Evolutionary conservation across 2,329 filamentous ascomycete genomes (phyloP), one percentile per base, ranked within the genome.

Genomic region (Polychaeton citri): DNA sequence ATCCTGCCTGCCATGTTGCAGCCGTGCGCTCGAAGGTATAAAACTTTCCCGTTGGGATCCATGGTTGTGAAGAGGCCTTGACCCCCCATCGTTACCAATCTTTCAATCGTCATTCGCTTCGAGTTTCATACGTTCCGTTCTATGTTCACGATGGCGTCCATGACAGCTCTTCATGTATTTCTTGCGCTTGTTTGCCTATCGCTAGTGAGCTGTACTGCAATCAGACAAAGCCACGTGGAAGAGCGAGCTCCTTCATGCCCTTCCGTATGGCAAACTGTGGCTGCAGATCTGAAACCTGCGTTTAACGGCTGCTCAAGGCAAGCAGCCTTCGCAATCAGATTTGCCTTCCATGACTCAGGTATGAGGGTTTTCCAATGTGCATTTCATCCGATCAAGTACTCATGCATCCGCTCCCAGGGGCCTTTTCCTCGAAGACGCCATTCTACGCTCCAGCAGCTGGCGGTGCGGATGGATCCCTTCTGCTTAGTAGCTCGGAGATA

Each of bases 381-480:
- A 3, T 5, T 4, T 16, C 6, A n/a, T 15, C 21, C 7, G 18
- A 32, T 6, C 26, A 34, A 13, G 21, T 18, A 18, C 19, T 19
- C 12, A 28, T 15, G 12, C 7, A 4, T 15, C 24, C 3, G 15
- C 15, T 15, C 5, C 15, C 44, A n/a, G 44, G 45, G 2, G 34
- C 43, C 9, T 50, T 43, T 33, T 48, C 45, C 6, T 36, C 37
- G 15, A 46, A 43, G 21, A 32, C 42, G 5, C 43, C 43, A 3
- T 37, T 38, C 20, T 44, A 47, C 16, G 37, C 43, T 49, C 58
- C 48, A 2, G 49, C 47, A 5, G 31, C 42, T 44, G 50, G 58
- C 10, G 62, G 60, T 26, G 61, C 60, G 12, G 61, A 65, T 36
- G 61, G 61, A 26, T 62, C 59, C 2, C 48, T 64, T 8, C 41